Base-by-base conservation (phyloP, 345 rosid genomes). In the Jatropha curcas region DNA sequence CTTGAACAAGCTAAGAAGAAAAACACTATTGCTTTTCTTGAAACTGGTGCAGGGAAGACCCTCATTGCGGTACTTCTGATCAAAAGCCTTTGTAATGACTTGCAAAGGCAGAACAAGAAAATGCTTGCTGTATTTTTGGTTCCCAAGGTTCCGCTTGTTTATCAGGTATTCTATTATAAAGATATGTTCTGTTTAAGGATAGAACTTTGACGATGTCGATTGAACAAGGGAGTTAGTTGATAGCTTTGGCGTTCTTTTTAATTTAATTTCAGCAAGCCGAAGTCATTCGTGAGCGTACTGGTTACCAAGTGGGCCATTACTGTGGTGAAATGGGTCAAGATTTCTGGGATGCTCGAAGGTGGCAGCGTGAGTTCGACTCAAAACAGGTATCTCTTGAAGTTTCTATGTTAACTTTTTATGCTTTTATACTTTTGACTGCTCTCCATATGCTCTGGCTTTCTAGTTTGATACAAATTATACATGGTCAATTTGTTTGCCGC, bases 241-340 rank as follows among this genome's bases (percentile, higher is more conserved):
- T 66, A 39, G 65, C 75, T 52, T 51, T 77, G 19, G 61, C 60
- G 16, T 71, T 37, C 33, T 73, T 75, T 53, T 67, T n/a, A n/a
- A n/a, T n/a, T 71, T 43, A 66, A 74, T 79, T 80, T 60, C 89
- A 92, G 99, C 98, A 95, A 92, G 94, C 98, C 13, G 99, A 91
- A 80, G 99, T 95, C 70, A 91, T 95, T 30, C 94, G 90, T 0
- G 92, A 91, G 41, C 84, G 84, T 65, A 92, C 98, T 60, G 75
- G 85, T 81, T 87, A 60, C 60, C 84, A 85, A 82, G 98, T 95
- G 12, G 99, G 99, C 9, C 92, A 88, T 74, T 95, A 91, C 76
- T 95, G 99, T 80, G 99, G 99, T 71, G 98, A 95, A 76, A 95
- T 95, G 99, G 99, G 92, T 53, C 96, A 88, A 77, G 96, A 90